Evolutionary conservation across 2,329 filamentous ascomycete genomes (phyloP).

Genomic region (Pleurostoma richardsiae): DNA sequence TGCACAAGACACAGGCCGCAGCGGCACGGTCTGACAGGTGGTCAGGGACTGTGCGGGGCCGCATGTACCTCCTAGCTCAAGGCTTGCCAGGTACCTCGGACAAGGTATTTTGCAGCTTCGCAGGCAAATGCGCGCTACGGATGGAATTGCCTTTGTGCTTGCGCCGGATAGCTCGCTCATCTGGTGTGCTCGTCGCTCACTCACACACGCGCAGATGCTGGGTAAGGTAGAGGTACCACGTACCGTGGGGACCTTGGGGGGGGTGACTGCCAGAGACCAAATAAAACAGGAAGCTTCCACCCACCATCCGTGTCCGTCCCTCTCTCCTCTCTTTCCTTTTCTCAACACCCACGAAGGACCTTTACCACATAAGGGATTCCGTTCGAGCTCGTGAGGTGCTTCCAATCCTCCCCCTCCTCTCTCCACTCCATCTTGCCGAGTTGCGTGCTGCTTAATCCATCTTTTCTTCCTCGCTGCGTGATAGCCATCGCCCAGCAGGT

Average conservation of each 20-base stretch:
- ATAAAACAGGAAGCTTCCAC: conserved; percentile 14
- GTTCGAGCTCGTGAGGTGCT: conserved; percentile 44
- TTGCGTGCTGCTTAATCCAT: conserved; percentile 12
- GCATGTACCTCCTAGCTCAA: no score
- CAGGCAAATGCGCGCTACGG: not conserved
- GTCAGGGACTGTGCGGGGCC: no score
- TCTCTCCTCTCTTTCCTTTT: conserved; percentile 27
- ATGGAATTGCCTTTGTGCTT: conserved; percentile 13
- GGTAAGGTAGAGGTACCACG: no score
- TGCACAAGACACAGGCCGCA: no score
- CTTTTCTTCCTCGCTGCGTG: conserved; percentile 4
- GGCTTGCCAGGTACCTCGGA: no score
- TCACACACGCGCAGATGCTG: conserved; percentile 4
- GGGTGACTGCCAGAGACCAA: not conserved
- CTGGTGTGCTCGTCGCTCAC: conserved; percentile 3
- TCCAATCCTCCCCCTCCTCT: conserved; percentile 15
- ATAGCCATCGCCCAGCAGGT: conserved; percentile 1
- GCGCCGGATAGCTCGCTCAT: conserved; percentile 13
- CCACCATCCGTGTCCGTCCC: conserved; percentile 11
- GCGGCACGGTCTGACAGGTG: no score
- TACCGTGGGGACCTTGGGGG: no score
- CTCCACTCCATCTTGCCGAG: conserved; percentile 7
- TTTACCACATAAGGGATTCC: conserved; percentile 34
- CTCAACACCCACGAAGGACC: conserved; percentile 45
- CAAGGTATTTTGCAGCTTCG: no score